These are phyloP conservation scores for Blastocystis sp. DNA, from an alignment of 352 stramenopile genomes.

Conservation along the genomic window DNA sequence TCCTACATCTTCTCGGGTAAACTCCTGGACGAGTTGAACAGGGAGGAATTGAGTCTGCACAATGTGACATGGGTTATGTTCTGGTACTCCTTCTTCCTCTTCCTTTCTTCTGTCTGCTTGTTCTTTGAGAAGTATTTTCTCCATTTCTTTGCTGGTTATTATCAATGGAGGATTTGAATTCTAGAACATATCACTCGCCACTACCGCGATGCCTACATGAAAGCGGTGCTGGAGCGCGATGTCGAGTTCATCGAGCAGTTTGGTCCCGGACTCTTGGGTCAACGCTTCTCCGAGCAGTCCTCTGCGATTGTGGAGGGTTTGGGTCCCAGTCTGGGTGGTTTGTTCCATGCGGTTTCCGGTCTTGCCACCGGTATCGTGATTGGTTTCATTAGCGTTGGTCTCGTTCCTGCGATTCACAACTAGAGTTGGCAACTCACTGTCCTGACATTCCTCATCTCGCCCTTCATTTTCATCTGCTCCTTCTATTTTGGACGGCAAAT, in stretches of 20 bases:
- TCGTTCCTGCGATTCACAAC: neutral
- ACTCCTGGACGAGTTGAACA: constrained; percentile 31
- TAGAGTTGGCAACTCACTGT: constrained; percentile 69
- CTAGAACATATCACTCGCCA: constrained; percentile 32
- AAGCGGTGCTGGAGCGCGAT: constrained; percentile 55
- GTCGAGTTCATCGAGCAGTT: constrained; percentile 52
- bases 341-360: constrained; percentile 29
- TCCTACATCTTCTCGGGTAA: constrained; percentile 26
- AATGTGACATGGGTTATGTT: neutral
- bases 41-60: neutral
- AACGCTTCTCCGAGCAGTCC: constrained; percentile 51
- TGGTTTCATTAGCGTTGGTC: constrained; percentile 40
- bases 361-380: constrained; percentile 26
- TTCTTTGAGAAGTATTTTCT: constrained; percentile 42
- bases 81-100: neutral
- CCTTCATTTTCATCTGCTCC: constrained; percentile 23
- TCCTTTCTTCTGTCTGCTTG: neutral
- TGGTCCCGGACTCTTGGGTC: constrained; percentile 35
- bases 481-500: constrained; percentile 13
- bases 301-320: constrained; percentile 50
- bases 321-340: constrained; percentile 26
- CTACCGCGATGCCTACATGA: constrained; percentile 44
- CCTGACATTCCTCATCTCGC: constrained; percentile 16
- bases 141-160: constrained; percentile 30
- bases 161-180: neutral